Evolutionary conservation across 768 basidiomycete genomes (phyloP), one percentile per base, ranked within the genome.

Genomic region (Chiua virens): DNA sequence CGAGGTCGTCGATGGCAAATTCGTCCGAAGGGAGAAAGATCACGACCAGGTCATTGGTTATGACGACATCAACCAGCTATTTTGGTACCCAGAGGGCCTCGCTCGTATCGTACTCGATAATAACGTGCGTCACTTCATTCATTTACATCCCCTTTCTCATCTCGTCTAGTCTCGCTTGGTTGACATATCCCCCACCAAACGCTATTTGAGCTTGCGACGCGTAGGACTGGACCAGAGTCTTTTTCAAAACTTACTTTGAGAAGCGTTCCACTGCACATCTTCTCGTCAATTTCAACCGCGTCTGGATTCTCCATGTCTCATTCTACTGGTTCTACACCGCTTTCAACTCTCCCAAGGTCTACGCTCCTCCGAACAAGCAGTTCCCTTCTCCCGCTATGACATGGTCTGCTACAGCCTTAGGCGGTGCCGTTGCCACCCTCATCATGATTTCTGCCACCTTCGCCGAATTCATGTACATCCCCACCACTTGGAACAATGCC

Each of bases 11-110:
- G 96, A 98, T 56, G 95, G 92, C 41, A 95, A 95, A 70, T 98
- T 96, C 69, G 88, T 98, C 23, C 76, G 92, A 52, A 83, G 86
- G 65, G 97, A 98, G 78, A 90, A 80, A 71, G 97, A 98, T 62
- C 97, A 98, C 71, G 83, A 93, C 54, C 77, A 92, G 60, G 91
- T 98, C 67, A 94, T 98, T 60, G 97, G 97, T n/a, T 99, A 99
- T 67, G 97, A 99, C 69, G 97, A 99, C 68, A 92, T 99, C 74
- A 99, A 99, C 69, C 97, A 99, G 65, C 76, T 98, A 21, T 99
- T 99, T 74, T 99, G 97, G 97, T 99, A 98, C 69, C 97, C 97
- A 3, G 97, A 99, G 69, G 97, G 97, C 45, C 80, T 99, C 47
- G 89, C 92, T 1, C 87, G 91, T 60, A 98, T 99, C 59, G 85